Evolutionary conservation across 2,329 filamentous ascomycete species (phyloP), one percentile per base, ranked within the genome.

Genomic region (Beauveria pseudobassiana): DNA sequence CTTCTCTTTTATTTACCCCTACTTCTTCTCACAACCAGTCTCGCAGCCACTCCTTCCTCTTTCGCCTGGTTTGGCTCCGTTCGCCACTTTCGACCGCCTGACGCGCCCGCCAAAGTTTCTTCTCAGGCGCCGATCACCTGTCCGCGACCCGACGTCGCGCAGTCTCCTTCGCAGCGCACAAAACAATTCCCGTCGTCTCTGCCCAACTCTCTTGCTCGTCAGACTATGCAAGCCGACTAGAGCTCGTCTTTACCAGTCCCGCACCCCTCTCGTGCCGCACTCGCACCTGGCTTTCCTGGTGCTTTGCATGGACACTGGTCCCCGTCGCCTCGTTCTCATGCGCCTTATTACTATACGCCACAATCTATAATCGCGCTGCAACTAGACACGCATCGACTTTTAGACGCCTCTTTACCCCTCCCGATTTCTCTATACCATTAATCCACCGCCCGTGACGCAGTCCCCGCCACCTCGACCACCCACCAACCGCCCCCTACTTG

Each of bases 21-120:
- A 61, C 40, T 57, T 51, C 51, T 62, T 64, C 61, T 46, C 59
- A 60, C 61, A 55, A 62, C 52, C 60, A 52, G 40, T 63, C 43
- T 46, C 58, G 49, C 48, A 43, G 24, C 6, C 34, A 51, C 30
- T 9, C n/a, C 49, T 64, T 63, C 59, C 26, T 45, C 18, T 22
- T 40, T 49, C 56, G 10, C 59, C 52, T 43, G 34, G 38, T 30
- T 40, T 43, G 28, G 42, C 59, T 54, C 50, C 40, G 49, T 60
- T 52, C 57, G 48, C 48, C 12, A 38, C 20, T 38, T 22, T 60
- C 49, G 20, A 60, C 20, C 49, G 38, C 46, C 50, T 42, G 22
- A 42, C 30, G 50, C 51, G 43, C 50, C 50, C 43, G 34, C 42
- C 50, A 34, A 34, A 46, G 8, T 28, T 61, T 49, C 59, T 30